These are phyloP conservation scores for Lactarius sanguifluus DNA, from an alignment of 768 basidiomycete species.

Conservation along the genomic window DNA sequence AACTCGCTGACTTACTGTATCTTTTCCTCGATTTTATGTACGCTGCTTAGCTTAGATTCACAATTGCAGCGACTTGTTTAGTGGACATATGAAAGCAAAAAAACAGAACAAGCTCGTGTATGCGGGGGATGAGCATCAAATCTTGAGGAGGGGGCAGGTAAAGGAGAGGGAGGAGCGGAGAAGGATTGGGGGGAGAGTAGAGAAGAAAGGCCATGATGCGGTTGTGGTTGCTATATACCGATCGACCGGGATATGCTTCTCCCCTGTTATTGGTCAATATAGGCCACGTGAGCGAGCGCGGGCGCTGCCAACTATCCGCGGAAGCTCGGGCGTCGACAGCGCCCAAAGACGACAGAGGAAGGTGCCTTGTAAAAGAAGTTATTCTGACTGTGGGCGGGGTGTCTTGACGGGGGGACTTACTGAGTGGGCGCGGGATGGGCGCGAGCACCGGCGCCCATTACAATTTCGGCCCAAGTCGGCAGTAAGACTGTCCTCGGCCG, in stretches of 20 bases:
- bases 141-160: not conserved
- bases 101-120: not conserved
- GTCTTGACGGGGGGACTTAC: not conserved
- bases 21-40: slow-evolving; percentile 21
- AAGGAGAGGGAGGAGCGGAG: slow-evolving; percentile 1
- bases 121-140: not conserved
- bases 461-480: not conserved
- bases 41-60: slow-evolving; percentile 25
- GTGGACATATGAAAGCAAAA: not conserved
- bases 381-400: not conserved
- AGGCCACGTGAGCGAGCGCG: slow-evolving; percentile 12
- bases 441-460: slow-evolving; percentile 16
- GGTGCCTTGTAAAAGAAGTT: not conserved
- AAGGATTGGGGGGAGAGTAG: slow-evolving; percentile 13
- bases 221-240: slow-evolving; percentile 30
- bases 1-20: slow-evolving; percentile 23
- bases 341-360: not conserved
- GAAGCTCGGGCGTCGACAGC: not conserved
- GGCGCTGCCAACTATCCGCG: slow-evolving; percentile 21
- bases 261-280: slow-evolving; percentile 9
- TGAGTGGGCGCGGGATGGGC: slow-evolving; percentile 21
- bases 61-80: slow-evolving; percentile 23
- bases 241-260: slow-evolving; percentile 26
- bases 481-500: no score
- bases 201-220: slow-evolving; percentile 23